These are phyloP conservation scores for Emmonsiellopsis sp. DNA, from an alignment of 2,329 filamentous ascomycete species.

Conservation along the genomic window DNA sequence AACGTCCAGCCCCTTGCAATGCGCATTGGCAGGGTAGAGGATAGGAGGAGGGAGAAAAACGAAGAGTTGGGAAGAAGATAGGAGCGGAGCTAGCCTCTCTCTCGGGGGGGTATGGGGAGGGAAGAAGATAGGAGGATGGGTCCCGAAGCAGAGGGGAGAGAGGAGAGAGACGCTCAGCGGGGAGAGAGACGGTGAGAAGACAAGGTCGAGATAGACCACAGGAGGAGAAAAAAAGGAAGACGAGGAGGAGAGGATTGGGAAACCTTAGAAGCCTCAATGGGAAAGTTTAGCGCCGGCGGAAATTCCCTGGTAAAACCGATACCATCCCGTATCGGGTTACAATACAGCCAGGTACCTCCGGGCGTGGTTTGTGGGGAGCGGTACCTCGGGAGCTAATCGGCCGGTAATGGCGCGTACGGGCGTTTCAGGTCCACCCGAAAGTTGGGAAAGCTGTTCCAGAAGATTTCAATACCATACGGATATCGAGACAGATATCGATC, in stretches of 20 bases:
- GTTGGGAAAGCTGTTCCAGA: too few species aligned
- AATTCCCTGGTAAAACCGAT: background rate
- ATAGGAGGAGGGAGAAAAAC: background rate
- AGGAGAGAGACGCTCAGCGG: background rate
- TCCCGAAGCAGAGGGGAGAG: background rate
- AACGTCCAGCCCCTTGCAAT: background rate
- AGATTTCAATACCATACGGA: too few species aligned
- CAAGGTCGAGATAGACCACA: background rate
- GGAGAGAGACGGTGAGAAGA: background rate
- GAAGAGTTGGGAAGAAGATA: background rate
- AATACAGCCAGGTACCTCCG: background rate
- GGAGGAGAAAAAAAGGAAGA: constrained; percentile 3
- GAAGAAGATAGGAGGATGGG: background rate
- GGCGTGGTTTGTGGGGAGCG: background rate
- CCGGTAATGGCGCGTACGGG: too few species aligned
- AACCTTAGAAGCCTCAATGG: background rate
- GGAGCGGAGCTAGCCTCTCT: background rate
- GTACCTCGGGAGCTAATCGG: background rate
- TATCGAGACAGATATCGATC: too few species aligned
- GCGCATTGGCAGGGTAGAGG: background rate
- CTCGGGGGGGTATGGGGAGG: background rate
- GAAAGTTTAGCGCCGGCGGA: background rate
- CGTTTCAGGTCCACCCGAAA: too few species aligned
- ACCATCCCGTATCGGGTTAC: background rate
- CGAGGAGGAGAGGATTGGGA: background rate